Conservation (phyloP, 306 rosid species). For the Cajanus cajan region DNA sequence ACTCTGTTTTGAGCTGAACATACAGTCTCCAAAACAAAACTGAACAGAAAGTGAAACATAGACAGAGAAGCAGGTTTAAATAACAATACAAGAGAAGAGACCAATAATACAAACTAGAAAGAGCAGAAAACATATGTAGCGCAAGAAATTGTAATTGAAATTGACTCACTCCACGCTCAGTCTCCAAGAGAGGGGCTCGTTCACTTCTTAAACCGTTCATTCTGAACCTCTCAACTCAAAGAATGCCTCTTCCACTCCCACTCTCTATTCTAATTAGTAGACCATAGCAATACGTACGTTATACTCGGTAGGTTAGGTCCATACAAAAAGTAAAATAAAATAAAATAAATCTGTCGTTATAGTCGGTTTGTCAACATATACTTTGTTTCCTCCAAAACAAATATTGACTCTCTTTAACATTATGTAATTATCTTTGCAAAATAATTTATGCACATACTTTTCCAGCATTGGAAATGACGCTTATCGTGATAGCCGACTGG, state of each 20-base stretch:
- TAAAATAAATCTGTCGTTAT: not conserved
- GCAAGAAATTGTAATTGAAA: not conserved
- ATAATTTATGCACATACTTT: not conserved
- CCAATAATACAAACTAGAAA: not conserved
- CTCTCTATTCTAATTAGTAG: no score
- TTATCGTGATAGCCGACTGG: not conserved
- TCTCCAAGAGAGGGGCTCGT: conserved; percentile 44
- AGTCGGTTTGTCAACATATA: not conserved
- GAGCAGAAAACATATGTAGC: not conserved
- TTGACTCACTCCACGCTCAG: conserved; percentile 36
- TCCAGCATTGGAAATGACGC: not conserved
- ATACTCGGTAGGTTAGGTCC: not conserved
- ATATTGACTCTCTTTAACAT: no score
- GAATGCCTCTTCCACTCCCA: not conserved
- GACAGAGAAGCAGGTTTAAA: not conserved
- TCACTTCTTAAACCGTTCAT: conserved; percentile 39
- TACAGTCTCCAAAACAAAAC: not conserved
- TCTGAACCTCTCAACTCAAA: not conserved
- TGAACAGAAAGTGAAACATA: not conserved
- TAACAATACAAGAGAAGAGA: not conserved
- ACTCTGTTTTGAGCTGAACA: not conserved
- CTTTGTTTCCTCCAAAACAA: not conserved
- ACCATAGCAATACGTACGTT: no score
- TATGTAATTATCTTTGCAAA: not conserved
- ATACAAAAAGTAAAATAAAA: not conserved